Percentiles rank a stretch among this genome's conserved stretches.
Evolutionary conservation across 345 rosid genomes (phyloP).

Genomic region (Aquilaria sinensis): DNA sequence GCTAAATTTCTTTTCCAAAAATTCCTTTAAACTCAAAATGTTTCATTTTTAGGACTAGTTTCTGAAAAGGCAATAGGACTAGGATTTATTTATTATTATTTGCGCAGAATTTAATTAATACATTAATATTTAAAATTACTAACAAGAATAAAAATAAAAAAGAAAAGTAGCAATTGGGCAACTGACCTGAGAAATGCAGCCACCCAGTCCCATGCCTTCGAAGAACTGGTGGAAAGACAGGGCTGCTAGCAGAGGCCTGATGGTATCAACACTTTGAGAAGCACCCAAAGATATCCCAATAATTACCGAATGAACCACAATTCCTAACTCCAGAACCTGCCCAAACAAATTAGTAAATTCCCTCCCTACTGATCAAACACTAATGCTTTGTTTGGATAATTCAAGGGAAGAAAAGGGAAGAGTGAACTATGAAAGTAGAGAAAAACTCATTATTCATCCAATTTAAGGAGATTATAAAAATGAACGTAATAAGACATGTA

Average conservation of each 20-base stretch:
- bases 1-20: too few relatives aligned
- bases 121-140: not conserved
- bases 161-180: not conserved
- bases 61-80: too few relatives aligned
- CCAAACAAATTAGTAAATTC: not conserved
- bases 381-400: too few relatives aligned
- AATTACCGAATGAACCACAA: constrained; percentile 64
- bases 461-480: not conserved
- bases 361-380: too few relatives aligned
- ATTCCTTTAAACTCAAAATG: too few relatives aligned
- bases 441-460: not conserved
- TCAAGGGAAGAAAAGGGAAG: too few relatives aligned
- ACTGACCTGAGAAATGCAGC: constrained; percentile 59
- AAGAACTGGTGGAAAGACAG: constrained; percentile 73
- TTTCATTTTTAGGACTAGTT: too few relatives aligned
- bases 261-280: constrained; percentile 36
- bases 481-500: not conserved
- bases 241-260: constrained; percentile 63
- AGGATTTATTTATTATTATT: too few relatives aligned
- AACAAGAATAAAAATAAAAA: not conserved
- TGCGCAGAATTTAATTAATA: too few relatives aligned
- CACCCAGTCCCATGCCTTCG: constrained; percentile 81
- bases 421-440: not conserved
- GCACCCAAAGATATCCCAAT: constrained; percentile 71
- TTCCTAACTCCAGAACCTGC: constrained; percentile 65